phyloP scores from a whole-genome alignment of 257 asterid genomes.

The Solanum arcanum region DNA sequence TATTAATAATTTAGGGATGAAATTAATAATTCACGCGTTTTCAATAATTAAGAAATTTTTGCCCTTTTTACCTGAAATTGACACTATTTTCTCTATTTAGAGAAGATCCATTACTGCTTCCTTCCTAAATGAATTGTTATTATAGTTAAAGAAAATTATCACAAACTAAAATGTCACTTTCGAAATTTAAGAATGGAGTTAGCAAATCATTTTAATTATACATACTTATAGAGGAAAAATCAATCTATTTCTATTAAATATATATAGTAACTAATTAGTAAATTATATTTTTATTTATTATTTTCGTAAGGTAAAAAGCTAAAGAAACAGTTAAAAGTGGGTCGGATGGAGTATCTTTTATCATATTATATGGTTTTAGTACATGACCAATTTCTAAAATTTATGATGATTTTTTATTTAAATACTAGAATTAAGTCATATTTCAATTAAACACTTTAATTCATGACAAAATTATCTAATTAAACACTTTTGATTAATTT shows the following conservation, averaged over 20 bases:
- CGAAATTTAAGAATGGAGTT: neutral
- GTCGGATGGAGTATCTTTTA: neutral
- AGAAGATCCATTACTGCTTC: neutral
- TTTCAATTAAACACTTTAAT: too few species aligned
- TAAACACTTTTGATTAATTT: rapidly evolving
- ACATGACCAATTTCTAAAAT: too few species aligned
- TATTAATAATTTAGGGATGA: too few species aligned
- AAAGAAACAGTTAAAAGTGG: neutral
- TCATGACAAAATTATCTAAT: too few species aligned
- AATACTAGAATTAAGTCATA: rapidly evolving
- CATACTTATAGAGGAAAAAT: neutral
- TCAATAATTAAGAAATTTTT: neutral
- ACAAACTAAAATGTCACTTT: neutral
- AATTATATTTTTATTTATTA: too few species aligned
- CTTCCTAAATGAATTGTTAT: neutral
- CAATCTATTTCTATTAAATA: neutral
- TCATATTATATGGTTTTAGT: neutral
- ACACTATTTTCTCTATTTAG: neutral
- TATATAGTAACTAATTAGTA: neutral
- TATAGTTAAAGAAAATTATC: neutral
- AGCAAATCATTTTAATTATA: neutral
- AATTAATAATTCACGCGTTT: too few species aligned
- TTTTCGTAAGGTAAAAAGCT: neutral
- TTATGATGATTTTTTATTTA: neutral
- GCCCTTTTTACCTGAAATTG: neutral